These are phyloP conservation scores for Aspergillus versicolor DNA, from an alignment of 2,329 filamentous ascomycete species.

Conservation along the genomic window DNA sequence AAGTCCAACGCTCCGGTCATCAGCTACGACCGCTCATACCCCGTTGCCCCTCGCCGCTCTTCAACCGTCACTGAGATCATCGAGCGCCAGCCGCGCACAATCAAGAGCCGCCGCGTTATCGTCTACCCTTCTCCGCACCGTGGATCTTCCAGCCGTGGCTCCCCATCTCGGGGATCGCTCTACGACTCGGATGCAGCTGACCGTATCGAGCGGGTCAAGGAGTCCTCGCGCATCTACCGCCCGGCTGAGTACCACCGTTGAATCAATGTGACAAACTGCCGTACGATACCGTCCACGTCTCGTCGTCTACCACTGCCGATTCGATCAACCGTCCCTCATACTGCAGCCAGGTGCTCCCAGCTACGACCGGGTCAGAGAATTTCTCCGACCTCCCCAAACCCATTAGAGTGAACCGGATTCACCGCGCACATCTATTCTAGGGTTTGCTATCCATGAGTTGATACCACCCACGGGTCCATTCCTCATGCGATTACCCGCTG, in stretches of 20 bases:
- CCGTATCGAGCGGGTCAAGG: conserved; percentile 33
- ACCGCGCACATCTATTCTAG: conserved; percentile 2
- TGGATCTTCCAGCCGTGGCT: conserved; percentile 31
- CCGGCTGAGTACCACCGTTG: conserved; percentile 33
- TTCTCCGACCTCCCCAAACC: not conserved
- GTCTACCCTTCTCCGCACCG: conserved; percentile 35
- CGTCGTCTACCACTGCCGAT: not conserved
- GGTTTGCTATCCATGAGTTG: conserved; percentile 9
- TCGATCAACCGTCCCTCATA: conserved; percentile 2
- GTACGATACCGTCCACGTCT: not conserved
- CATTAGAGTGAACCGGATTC: conserved; percentile 10
- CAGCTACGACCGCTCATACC: conserved; percentile 37
- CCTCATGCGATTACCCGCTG: not conserved
- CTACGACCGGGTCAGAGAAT: not conserved
- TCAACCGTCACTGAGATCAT: conserved; percentile 27
- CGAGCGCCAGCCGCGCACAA: conserved; percentile 26
- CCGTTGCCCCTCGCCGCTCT: conserved; percentile 26
- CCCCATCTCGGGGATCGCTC: conserved; percentile 35
- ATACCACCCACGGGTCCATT: not conserved
- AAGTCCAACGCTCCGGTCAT: conserved; percentile 10
- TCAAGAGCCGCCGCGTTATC: conserved; percentile 32
- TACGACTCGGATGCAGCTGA: conserved; percentile 36
- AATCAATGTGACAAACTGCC: not conserved
- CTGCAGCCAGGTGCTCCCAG: conserved; percentile 10
- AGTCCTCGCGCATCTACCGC: conserved; percentile 30